Evolutionary conservation across 202 grass and related monocot genomes (phyloP).

Genomic region (Alloteropsis angusta): DNA sequence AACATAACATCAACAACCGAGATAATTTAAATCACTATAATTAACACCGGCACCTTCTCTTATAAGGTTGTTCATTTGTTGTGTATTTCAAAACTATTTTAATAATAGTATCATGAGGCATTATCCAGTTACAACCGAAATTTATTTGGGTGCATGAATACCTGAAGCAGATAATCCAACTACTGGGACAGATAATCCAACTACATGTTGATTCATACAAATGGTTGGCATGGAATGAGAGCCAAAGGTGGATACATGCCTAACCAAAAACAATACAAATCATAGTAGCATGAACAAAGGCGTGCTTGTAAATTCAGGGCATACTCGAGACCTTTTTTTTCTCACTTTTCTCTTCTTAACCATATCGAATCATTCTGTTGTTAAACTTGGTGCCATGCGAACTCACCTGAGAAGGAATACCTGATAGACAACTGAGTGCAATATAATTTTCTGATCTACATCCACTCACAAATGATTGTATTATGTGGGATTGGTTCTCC

Average conservation of each 20-base stretch:
- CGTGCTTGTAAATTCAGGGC: not conserved
- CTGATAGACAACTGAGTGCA: not conserved
- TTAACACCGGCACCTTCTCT: too few relatives aligned
- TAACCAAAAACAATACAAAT: not conserved
- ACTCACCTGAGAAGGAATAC: not conserved
- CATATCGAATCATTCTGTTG: not conserved
- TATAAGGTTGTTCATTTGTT: too few relatives aligned
- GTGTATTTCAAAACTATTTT: not conserved
- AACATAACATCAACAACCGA: not conserved
- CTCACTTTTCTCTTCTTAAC: not conserved
- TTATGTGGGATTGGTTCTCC: not conserved
- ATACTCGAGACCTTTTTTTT: not conserved
- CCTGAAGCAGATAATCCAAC: conserved; percentile 12
- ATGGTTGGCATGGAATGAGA: conserved; percentile 1
- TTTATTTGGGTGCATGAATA: conserved; percentile 16
- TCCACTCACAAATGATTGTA: not conserved
- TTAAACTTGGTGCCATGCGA: not conserved
- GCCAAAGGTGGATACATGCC: not conserved
- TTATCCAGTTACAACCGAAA: not conserved
- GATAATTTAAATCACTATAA: not conserved
- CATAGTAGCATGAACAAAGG: not conserved
- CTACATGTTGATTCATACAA: not conserved
- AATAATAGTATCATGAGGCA: not conserved
- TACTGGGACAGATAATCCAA: not conserved
- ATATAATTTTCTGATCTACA: not conserved